Percentiles rank a stretch among this genome's conserved stretches.
These are phyloP conservation scores for Paracoccidioides brasiliensis DNA, from an alignment of 2,329 filamentous ascomycete species.

Conservation along the genomic window DNA sequence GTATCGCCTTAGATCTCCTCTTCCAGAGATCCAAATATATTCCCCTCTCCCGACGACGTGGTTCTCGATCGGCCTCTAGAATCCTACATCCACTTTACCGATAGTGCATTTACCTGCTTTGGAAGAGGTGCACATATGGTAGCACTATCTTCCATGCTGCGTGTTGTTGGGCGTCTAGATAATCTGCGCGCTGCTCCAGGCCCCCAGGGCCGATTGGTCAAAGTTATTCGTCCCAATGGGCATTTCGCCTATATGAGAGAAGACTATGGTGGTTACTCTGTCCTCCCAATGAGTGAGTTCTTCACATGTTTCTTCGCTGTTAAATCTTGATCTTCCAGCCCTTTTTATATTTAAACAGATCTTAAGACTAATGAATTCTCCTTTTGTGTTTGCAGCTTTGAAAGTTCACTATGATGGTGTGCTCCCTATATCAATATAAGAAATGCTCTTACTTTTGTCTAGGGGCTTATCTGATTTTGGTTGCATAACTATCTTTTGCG, in stretches of 20 bases:
- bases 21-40: slow-evolving; percentile 27
- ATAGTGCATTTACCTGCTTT: slow-evolving; percentile 37
- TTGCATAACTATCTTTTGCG: neutral
- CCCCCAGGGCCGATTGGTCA: slow-evolving; percentile 35
- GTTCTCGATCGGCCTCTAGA: slow-evolving; percentile 30
- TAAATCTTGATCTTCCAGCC: neutral
- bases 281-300: slow-evolving; percentile 35
- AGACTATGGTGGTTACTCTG: slow-evolving; percentile 37
- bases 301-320: neutral
- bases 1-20: slow-evolving; percentile 16
- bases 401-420: slow-evolving; percentile 34
- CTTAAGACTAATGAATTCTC: slow-evolving; percentile 9
- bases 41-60: slow-evolving; percentile 30
- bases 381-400: slow-evolving; percentile 20
- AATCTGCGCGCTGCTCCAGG: slow-evolving; percentile 35
- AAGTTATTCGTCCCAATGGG: slow-evolving; percentile 33
- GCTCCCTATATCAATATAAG: slow-evolving; percentile 2
- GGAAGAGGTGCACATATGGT: slow-evolving; percentile 30
- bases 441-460: no score
- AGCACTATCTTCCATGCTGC: slow-evolving; percentile 32
- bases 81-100: slow-evolving; percentile 34
- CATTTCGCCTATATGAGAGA: slow-evolving; percentile 40
- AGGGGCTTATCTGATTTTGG: no score
- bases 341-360: neutral
- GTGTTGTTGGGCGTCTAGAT: slow-evolving; percentile 33